Percentiles rank a stretch among this genome's conserved stretches.
phyloP scores from a whole-genome alignment of 768 basidiomycete genomes.

The Termitomyces titanicus region DNA sequence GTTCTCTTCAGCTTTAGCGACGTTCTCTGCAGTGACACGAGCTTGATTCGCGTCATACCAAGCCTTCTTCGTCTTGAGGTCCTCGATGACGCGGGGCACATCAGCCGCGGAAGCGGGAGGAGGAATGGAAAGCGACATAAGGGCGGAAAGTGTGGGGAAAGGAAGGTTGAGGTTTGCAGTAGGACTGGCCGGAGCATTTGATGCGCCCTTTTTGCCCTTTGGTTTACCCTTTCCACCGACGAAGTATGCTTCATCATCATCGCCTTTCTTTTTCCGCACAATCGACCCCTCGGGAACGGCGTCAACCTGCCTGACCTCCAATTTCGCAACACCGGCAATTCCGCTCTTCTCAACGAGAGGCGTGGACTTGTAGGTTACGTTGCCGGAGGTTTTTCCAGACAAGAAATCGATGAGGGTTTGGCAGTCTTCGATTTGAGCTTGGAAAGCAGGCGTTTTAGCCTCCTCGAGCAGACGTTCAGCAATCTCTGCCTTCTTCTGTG shows the following conservation, averaged over 20 bases:
- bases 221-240: conserved; percentile 67
- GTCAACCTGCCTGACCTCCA: conserved; percentile 86
- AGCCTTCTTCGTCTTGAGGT: conserved; percentile 89
- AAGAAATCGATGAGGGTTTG: conserved; percentile 87
- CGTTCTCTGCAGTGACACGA: conserved; percentile 71
- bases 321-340: conserved; percentile 67
- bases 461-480: conserved; percentile 84
- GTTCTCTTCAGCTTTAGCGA: conserved; percentile 75
- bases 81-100: conserved; percentile 79
- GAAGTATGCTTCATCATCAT: conserved; percentile 80
- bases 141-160: conserved; percentile 81
- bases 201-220: conserved; percentile 55
- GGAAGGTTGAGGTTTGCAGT: conserved; percentile 63
- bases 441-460: conserved; percentile 86
- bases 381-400: conserved; percentile 57
- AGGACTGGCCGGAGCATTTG: conserved; percentile 27
- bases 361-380: conserved; percentile 39
- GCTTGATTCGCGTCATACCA: conserved; percentile 95
- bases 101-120: conserved; percentile 78
- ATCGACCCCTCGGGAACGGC: conserved; percentile 64
- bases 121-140: conserved; percentile 85
- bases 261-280: conserved; percentile 88
- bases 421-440: conserved; percentile 93
- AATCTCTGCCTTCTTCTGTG: conserved; percentile 75
- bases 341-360: conserved; percentile 36